A percentile compares a stretch with the other conserved stretches of the same genome.
Conservation (phyloP, 495 filamentous ascomycete species). For the Penicillium taxi region DNA sequence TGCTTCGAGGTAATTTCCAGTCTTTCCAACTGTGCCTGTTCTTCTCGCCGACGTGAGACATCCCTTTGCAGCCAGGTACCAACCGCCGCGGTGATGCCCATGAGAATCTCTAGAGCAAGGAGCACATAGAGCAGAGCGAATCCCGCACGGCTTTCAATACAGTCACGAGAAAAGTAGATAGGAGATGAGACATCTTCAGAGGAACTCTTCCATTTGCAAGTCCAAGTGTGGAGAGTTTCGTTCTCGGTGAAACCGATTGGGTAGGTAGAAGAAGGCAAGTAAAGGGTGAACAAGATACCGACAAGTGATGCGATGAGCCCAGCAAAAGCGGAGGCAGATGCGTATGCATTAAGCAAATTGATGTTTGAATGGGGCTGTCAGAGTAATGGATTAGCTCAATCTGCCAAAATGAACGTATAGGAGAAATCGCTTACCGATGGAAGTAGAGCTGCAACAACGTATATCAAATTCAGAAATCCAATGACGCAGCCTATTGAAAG, state of each 20-base stretch:
- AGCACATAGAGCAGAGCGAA: slow-evolving; percentile 36
- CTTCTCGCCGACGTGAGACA: slow-evolving; percentile 28
- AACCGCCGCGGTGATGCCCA: slow-evolving; percentile 31
- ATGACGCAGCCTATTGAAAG: slow-evolving; percentile 40
- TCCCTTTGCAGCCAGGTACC: slow-evolving; percentile 35
- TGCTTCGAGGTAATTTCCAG: slow-evolving; percentile 27
- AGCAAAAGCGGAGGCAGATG: slow-evolving; percentile 24
- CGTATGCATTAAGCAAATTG: slow-evolving; percentile 31
- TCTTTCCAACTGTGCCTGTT: slow-evolving; percentile 23
- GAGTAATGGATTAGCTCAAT: neutral
- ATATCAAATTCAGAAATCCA: slow-evolving; percentile 29
- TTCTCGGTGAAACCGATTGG: slow-evolving; percentile 29
- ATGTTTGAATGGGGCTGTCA: slow-evolving; percentile 32
- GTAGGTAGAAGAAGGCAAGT: slow-evolving; percentile 32
- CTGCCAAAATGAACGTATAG: neutral
- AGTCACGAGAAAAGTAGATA: slow-evolving; percentile 37
- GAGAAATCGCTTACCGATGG: slow-evolving; percentile 35
- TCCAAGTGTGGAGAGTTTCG: slow-evolving; percentile 46
- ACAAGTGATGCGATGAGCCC: slow-evolving; percentile 37
- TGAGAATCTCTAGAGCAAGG: slow-evolving; percentile 37
- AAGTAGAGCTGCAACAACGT: slow-evolving; percentile 34
- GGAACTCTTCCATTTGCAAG: slow-evolving; percentile 40
- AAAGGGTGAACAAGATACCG: slow-evolving; percentile 35
- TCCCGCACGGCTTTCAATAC: slow-evolving; percentile 30
- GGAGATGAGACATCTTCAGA: slow-evolving; percentile 14